Evolutionary conservation across 2,329 filamentous ascomycete genomes (phyloP).

Genomic region (Colletotrichum godetiae): DNA sequence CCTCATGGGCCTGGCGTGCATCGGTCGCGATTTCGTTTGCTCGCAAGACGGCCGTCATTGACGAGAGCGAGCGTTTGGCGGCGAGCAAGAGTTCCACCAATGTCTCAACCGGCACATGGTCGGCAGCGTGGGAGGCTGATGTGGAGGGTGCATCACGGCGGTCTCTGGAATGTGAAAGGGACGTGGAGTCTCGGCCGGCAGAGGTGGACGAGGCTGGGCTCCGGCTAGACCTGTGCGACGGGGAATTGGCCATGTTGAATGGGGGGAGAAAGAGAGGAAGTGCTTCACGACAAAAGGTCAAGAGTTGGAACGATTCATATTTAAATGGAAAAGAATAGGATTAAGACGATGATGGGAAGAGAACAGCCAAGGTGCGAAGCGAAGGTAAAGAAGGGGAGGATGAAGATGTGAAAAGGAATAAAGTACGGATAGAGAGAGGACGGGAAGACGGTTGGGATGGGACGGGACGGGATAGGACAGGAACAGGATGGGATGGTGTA

Average conservation of each 20-base stretch:
- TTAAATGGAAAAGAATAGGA: not conserved
- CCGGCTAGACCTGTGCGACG: slow-evolving; percentile 23
- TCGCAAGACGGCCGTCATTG: slow-evolving; percentile 83
- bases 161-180: slow-evolving; percentile 33
- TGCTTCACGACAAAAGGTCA: slow-evolving; percentile 24
- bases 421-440: not conserved
- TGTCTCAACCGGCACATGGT: slow-evolving; percentile 71
- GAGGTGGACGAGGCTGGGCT: slow-evolving; percentile 37
- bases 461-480: not conserved
- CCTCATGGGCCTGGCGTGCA: slow-evolving; percentile 81
- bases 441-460: not conserved
- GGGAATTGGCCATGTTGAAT: slow-evolving; percentile 36
- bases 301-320: slow-evolving; percentile 34
- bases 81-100: slow-evolving; percentile 87
- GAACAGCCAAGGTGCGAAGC: not conserved
- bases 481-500: slow-evolving; percentile 11
- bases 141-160: slow-evolving; percentile 41
- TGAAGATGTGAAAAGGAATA: not conserved
- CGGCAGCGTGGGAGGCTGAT: slow-evolving; percentile 42
- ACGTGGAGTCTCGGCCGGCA: slow-evolving; percentile 31
- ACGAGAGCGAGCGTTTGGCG: slow-evolving; percentile 87
- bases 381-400: not conserved
- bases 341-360: not conserved
- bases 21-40: slow-evolving; percentile 87
- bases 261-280: slow-evolving; percentile 5